A percentile compares a stretch with the other conserved stretches of the same genome.
These are phyloP conservation scores for Tilletia caries DNA, from an alignment of 1,284 basidiomycete species.

Conservation along the genomic window DNA sequence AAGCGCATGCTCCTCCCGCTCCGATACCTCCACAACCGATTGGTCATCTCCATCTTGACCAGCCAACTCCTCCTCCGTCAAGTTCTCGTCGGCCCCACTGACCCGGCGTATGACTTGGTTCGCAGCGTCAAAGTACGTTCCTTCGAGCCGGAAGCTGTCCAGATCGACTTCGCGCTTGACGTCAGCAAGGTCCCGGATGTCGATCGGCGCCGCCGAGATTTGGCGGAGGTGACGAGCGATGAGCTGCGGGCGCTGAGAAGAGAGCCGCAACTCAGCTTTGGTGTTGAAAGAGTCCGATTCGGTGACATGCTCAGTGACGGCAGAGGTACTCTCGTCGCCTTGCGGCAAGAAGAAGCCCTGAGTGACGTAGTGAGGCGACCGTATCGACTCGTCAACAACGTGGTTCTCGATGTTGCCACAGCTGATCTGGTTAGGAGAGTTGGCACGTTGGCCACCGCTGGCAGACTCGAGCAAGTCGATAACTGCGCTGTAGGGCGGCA, in stretches of 20 bases:
- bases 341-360: conserved; percentile 7
- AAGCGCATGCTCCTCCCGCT: no score
- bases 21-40: no score
- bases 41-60: background rate
- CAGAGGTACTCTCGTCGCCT: background rate
- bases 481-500: background rate
- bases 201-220: conserved; percentile 3
- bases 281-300: background rate
- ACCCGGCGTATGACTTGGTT: conserved; percentile 6
- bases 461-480: background rate
- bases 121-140: background rate
- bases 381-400: background rate
- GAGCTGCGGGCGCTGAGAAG: background rate
- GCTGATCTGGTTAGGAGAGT: conserved; percentile 5
- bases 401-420: background rate
- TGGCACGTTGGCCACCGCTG: background rate
- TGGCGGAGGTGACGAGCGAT: background rate
- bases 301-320: no score
- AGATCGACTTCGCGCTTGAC: conserved; percentile 7
- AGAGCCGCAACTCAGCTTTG: background rate
- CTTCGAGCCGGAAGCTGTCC: background rate
- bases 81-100: conserved; percentile 1
- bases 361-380: conserved; percentile 6
- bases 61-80: conserved; percentile 7
- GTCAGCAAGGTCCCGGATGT: conserved; percentile 1